Percentiles rank a stretch among this genome's conserved stretches.
Conservation (phyloP, 1,284 basidiomycete genomes). For the Polyporus tsugae region DNA sequence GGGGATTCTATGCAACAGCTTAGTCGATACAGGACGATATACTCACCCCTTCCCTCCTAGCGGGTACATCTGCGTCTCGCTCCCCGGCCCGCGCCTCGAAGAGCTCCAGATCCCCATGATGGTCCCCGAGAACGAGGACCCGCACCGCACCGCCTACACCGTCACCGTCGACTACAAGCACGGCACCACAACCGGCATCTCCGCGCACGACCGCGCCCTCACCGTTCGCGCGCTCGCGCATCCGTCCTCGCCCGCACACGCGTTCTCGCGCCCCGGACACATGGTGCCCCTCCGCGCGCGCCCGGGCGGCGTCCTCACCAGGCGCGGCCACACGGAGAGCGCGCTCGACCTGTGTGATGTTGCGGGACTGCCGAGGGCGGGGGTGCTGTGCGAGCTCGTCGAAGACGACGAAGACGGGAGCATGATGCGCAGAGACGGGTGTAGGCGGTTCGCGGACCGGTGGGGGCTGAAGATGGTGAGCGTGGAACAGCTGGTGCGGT, state of each 20-base stretch:
- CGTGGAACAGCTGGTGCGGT: conserved; percentile 79
- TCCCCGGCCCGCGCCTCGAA: conserved; percentile 80
- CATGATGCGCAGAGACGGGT: conserved; percentile 98
- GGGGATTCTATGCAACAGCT: too few relatives aligned
- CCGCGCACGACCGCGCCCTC: conserved; percentile 92
- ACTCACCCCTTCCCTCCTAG: too few relatives aligned
- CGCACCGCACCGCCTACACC: conserved; percentile 96
- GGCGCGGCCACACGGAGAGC: conserved; percentile 95
- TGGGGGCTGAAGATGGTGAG: conserved; percentile 96
- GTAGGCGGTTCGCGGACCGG: conserved; percentile 89
- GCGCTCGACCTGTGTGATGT: conserved; percentile 89
- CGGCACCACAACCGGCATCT: conserved; percentile 97
- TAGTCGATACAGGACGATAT: too few relatives aligned
- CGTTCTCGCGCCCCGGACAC: conserved; percentile 95
- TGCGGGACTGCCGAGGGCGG: conserved; percentile 80
- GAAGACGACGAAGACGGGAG: conserved; percentile 90
- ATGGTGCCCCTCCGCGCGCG: conserved; percentile 93
- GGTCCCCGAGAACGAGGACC: conserved; percentile 91
- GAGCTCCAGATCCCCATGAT: conserved; percentile 94
- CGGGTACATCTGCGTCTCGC: conserved; percentile 94
- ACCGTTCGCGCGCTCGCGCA: conserved; percentile 87
- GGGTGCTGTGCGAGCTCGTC: conserved; percentile 94
- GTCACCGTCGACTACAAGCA: conserved; percentile 94
- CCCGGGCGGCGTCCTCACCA: conserved; percentile 83
- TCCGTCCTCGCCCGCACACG: conserved; percentile 71